These are phyloP conservation scores for Xanthoconium separans DNA, from an alignment of 1,284 basidiomycete genomes.

Conservation along the genomic window DNA sequence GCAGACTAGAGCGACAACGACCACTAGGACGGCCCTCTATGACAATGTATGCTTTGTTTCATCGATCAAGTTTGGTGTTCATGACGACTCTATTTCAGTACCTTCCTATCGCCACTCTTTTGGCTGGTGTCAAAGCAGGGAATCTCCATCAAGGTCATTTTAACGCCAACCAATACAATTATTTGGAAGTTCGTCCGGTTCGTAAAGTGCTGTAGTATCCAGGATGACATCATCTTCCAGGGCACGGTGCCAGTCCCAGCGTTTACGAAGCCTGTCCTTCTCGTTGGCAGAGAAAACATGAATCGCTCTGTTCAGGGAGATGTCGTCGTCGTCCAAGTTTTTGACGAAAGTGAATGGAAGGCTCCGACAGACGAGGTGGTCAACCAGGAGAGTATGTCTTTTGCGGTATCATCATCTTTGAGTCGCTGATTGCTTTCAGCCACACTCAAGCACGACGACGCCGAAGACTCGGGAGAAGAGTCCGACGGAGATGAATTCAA, in stretches of 20 bases:
- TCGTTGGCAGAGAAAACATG: constrained; percentile 91
- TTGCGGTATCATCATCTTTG: background rate
- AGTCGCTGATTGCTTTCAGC: constrained; percentile 43
- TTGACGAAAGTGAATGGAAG: constrained; percentile 91
- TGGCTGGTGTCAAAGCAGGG: constrained; percentile 85
- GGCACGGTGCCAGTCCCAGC: constrained; percentile 79
- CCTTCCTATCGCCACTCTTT: constrained; percentile 68
- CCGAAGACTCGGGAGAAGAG: constrained; percentile 64
- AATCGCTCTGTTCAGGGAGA: constrained; percentile 96
- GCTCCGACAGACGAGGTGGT: constrained; percentile 91
- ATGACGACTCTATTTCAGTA: constrained; percentile 55
- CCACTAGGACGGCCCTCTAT: constrained; percentile 67
- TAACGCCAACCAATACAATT: constrained; percentile 95
- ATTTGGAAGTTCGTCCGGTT: constrained; percentile 68
- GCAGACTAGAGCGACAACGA: constrained; percentile 52
- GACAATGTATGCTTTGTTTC: constrained; percentile 56
- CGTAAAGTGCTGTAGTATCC: background rate
- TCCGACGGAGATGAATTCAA: constrained; percentile 52
- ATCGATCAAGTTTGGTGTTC: background rate
- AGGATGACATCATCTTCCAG: constrained; percentile 35
- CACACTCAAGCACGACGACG: constrained; percentile 87
- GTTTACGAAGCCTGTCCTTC: constrained; percentile 77
- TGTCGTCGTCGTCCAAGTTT: constrained; percentile 87
- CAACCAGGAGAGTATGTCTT: constrained; percentile 77
- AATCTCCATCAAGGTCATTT: constrained; percentile 91